Percentiles rank a stretch among this genome's conserved stretches.
Evolutionary conservation across 78 protist genomes (phyloP).

Genomic region (Dictyostelium intermedium): DNA sequence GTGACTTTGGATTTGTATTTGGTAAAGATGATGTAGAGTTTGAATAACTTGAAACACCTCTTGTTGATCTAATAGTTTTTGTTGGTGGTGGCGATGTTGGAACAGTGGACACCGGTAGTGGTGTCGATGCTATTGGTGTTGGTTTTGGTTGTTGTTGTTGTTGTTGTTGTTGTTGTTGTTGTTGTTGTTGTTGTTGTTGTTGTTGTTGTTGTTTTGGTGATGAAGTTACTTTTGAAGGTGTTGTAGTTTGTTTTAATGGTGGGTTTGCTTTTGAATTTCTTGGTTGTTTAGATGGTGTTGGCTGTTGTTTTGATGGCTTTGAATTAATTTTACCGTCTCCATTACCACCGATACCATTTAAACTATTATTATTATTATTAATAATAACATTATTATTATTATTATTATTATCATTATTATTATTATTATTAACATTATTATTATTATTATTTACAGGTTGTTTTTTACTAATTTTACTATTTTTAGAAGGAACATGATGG

Average conservation of each 20-base stretch:
- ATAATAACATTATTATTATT: background rate
- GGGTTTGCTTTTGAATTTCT: too few relatives aligned
- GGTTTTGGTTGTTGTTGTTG: background rate
- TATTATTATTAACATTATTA: background rate
- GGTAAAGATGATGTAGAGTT: background rate
- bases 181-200: too few relatives aligned
- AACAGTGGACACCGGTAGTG: background rate
- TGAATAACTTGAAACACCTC: background rate
- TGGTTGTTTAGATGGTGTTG: background rate
- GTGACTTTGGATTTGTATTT: background rate
- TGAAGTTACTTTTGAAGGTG: background rate
- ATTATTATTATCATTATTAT: background rate
- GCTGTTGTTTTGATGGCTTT: background rate
- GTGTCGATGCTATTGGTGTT: background rate
- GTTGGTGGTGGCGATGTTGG: background rate
- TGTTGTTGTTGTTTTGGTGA: background rate
- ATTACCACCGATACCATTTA: too few relatives aligned
- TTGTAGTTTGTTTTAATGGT: background rate
- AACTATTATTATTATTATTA: background rate
- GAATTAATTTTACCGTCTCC: too few relatives aligned
- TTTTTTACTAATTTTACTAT: background rate
- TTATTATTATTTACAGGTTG: background rate
- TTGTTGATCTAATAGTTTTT: background rate
- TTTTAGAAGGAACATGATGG: background rate
- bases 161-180: background rate